Base-by-base conservation (phyloP, 2,329 filamentous ascomycete genomes). In the Bisporella sp. region DNA sequence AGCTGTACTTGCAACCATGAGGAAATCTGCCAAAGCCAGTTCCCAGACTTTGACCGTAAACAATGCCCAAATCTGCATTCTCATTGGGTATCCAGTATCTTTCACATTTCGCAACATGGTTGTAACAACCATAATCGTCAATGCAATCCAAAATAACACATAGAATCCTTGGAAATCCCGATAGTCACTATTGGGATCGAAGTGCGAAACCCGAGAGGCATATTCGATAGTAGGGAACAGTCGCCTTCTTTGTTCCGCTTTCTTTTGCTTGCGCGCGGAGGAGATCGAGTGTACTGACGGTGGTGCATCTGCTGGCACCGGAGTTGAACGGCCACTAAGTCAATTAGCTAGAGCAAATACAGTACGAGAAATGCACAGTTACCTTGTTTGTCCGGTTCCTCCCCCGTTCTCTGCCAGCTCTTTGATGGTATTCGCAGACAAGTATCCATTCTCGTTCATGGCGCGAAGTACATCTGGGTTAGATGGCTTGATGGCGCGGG, bases 151-250 rank as follows among this genome's bases (percentile, higher is more conserved):
- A 72, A 99, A 99, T 37, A 99, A 79, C 48, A 93, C 89, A 72
- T 96, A 99, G 78, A 99, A 99, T 65, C 93, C 93, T 61, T 89
- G 83, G 67, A 99, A 99, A 69, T 99, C 90, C 63, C 84, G 84
- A 67, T 97, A 91, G 63, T 96, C 90, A 68, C 88, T 95, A 46
- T 81, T 78, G 0, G 91, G 90, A 65, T 99, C 93, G 66, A 99
- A 96, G 71, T 99, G 92, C 13, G 92, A 97, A 28, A 97, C 85
- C 51, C 93, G 86, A 53, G 87, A 85, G 40, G 88, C 81, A 71
- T 92, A 99, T 63, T 96, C 88, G 65, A 95, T 90, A 28, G 88
- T 93, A 28, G 95, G 92, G 67, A 97, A 99, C 59, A 96, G 76
- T 59, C 91, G 85, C 51, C 85, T 85, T 57, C 86, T 84, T 61